phyloP scores from a whole-genome alignment of 2,329 filamentous ascomycete species.

The Lachnellula occidentalis region DNA sequence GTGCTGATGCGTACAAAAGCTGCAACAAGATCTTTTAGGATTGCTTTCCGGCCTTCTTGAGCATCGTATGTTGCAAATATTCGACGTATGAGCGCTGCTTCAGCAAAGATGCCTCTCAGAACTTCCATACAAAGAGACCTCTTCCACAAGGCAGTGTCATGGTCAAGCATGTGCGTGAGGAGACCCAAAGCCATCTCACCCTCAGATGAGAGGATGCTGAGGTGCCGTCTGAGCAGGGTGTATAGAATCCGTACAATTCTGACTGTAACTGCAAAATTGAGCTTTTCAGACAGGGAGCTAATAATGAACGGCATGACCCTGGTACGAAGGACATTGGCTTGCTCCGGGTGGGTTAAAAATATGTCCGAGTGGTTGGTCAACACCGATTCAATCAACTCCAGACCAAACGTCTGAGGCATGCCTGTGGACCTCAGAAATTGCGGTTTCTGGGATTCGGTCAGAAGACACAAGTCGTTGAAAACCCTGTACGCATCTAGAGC shows the following conservation, averaged over 20 bases:
- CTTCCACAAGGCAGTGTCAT: slow-evolving; percentile 81
- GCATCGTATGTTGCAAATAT: slow-evolving; percentile 79
- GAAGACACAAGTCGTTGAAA: slow-evolving; percentile 82
- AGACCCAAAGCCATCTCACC: slow-evolving; percentile 78
- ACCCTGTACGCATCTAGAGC: slow-evolving; percentile 82
- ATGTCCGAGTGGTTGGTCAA: slow-evolving; percentile 79
- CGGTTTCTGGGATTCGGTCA: slow-evolving; percentile 78
- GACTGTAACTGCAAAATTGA: slow-evolving; percentile 76
- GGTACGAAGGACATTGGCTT: slow-evolving; percentile 69
- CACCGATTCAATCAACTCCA: slow-evolving; percentile 89
- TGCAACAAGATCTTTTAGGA: slow-evolving; percentile 77
- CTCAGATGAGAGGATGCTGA: slow-evolving; percentile 68
- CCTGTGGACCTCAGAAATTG: slow-evolving; percentile 76
- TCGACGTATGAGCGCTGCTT: slow-evolving; percentile 69
- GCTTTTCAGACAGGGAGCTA: slow-evolving; percentile 68
- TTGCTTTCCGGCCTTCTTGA: slow-evolving; percentile 62
- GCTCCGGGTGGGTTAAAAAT: slow-evolving; percentile 73
- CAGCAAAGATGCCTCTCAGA: slow-evolving; percentile 77
- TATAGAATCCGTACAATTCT: slow-evolving; percentile 79
- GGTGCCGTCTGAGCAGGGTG: slow-evolving; percentile 71
- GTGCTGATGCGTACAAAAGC: slow-evolving; percentile 89
- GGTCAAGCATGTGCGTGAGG: slow-evolving; percentile 80
- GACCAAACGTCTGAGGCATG: slow-evolving; percentile 74
- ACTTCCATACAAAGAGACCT: slow-evolving; percentile 87
- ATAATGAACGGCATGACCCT: slow-evolving; percentile 81